Base-by-base conservation (phyloP, 2,329 filamentous ascomycete species). In the Thelonectria olida region DNA sequence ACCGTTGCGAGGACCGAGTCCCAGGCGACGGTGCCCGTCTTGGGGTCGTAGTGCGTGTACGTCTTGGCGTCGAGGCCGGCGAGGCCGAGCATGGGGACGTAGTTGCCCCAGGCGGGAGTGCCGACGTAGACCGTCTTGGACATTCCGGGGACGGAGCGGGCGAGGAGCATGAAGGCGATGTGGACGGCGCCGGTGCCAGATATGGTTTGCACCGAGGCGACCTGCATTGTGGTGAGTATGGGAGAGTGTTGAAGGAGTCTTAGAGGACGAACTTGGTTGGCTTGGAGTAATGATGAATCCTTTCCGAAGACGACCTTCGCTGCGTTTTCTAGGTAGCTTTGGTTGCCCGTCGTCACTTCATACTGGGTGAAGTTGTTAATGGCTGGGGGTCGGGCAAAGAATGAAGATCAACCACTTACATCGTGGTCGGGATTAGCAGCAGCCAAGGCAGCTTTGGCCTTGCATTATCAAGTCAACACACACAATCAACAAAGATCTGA, bases 151-250 rank as follows among this genome's bases (percentile, higher is more conserved):
- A 72, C 58, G 8, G 61, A 69, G 3, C 69, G 68, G 17, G 67
- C 66, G 3, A 77, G 54, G 17, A 78, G 70, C 12, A 74, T 50
- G 7, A 73, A 74, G 17, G 70, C 77, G n/a, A 79, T 66, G 51
- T 78, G 75, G 34, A 73, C 72, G 5, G 76, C 74, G 2, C 77
- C 77, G 0, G 76, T 79, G 7, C 77, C 76, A 1, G 76, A 78
- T 28, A 79, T 76, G 8, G 76, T 75, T 62, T 79, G 77, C 0
- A 76, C 74, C 1, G 76, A 76, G 13, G 75, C 73, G 25, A 77
- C 59, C 68, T 55, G 15, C 7, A 15, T 10, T 6, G 54, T 15
- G 20, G 28, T 60, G 36, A 61, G 36, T 8, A n/a, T 20, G 20
- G 7, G n/a, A n/a, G n/a, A n/a, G 12, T 27, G 25, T 13, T 31